Evolutionary conservation across 2,329 filamentous ascomycete genomes (phyloP).

Genomic region (Plectosphaerella cucumerina): DNA sequence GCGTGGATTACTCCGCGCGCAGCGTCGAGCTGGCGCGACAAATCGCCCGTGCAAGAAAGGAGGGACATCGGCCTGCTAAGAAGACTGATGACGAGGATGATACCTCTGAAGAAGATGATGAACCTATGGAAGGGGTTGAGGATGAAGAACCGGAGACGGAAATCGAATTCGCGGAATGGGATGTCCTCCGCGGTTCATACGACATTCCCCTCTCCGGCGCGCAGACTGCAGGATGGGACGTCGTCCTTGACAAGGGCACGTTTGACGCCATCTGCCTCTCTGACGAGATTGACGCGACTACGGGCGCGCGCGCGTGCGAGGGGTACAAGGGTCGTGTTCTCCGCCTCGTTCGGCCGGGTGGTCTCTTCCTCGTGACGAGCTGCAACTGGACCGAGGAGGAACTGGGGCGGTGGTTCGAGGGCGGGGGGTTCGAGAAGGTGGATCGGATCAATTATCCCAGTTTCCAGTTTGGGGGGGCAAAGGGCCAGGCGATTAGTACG

Average conservation of each 20-base stretch:
- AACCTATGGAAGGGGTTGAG: neutral
- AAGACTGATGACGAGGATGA: constrained; percentile 11
- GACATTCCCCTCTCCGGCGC: constrained; percentile 24
- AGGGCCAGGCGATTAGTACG: constrained; percentile 85
- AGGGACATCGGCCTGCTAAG: constrained; percentile 10
- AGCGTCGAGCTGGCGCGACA: constrained; percentile 70
- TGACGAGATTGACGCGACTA: constrained; percentile 43
- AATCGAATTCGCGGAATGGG: constrained; percentile 51
- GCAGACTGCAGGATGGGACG: constrained; percentile 63
- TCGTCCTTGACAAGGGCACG: constrained; percentile 96
- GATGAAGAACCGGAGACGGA: constrained; percentile 3
- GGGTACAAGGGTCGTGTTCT: constrained; percentile 68
- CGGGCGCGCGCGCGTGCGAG: constrained; percentile 63
- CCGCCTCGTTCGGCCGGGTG: constrained; percentile 63
- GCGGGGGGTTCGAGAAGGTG: constrained; percentile 17
- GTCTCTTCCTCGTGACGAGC: constrained; percentile 81
- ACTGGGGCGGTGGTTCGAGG: constrained; percentile 73
- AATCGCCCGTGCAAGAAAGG: constrained; percentile 42
- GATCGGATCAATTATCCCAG: constrained; percentile 68
- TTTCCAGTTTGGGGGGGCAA: constrained; percentile 84
- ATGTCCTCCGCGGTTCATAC: constrained; percentile 48
- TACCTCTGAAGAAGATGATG: constrained; percentile 19
- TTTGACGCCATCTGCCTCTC: constrained; percentile 91
- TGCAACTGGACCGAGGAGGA: constrained; percentile 98
- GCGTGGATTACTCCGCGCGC: constrained; percentile 79